These are phyloP conservation scores for Rhododendron griersonianum DNA, from an alignment of 148 eudicot genomes.

Conservation along the genomic window DNA sequence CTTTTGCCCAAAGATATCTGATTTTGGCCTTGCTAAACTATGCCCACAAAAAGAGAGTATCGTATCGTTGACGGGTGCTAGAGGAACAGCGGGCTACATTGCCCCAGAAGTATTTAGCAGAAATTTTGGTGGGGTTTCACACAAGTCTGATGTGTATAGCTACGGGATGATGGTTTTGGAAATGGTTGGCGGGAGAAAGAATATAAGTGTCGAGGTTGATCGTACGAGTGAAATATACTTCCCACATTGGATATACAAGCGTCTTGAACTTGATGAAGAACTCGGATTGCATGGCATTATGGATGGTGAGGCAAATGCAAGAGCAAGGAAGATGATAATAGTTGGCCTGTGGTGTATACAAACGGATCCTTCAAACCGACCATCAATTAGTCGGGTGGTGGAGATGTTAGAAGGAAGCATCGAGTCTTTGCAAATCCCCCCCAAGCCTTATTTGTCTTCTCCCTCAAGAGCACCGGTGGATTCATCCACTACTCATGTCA, in stretches of 20 bases:
- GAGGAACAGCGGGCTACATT: neutral
- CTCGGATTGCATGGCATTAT: neutral
- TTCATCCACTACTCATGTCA: neutral
- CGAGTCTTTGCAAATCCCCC: neutral
- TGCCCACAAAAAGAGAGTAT: neutral
- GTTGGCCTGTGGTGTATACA: constrained; percentile 12
- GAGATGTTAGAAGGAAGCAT: neutral
- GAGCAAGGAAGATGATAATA: neutral
- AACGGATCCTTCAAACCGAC: neutral
- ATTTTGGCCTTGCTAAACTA: constrained; percentile 6
- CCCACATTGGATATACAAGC: neutral
- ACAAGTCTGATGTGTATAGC: constrained; percentile 7
- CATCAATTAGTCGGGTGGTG: neutral
- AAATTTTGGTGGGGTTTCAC: neutral
- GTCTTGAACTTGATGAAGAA: neutral
- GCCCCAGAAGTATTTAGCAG: neutral
- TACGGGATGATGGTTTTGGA: neutral
- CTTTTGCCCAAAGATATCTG: neutral
- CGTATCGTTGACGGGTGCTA: neutral
- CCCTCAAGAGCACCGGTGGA: neutral
- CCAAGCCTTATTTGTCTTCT: neutral
- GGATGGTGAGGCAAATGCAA: neutral
- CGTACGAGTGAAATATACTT: neutral
- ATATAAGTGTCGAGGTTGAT: neutral
- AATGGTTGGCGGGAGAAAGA: neutral